phyloP scores from a whole-genome alignment of 805 yeast genomes.

The Kregervanrija fluxuum region DNA sequence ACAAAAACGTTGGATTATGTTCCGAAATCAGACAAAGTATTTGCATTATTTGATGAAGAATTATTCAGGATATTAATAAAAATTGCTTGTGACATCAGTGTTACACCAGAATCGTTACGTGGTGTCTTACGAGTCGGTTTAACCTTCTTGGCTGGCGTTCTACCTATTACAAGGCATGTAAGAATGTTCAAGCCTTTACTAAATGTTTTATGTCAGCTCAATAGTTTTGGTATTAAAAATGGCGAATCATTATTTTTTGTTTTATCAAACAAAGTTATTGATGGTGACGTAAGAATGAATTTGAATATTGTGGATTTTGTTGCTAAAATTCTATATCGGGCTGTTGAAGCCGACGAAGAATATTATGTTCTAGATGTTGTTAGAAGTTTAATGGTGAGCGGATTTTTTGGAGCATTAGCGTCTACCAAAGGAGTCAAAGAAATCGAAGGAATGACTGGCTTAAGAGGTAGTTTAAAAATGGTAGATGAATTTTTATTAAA shows the following conservation, averaged over 20 bases:
- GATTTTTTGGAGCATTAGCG: conserved; percentile 12
- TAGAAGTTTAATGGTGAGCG: conserved; percentile 5
- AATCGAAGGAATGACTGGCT: conserved; percentile 12
- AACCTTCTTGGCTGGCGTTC: conserved; percentile 35
- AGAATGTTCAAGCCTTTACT: conserved; percentile 24
- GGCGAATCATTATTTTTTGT: conserved; percentile 35
- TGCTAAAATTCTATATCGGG: conserved; percentile 35
- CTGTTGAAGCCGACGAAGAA: conserved; percentile 34
- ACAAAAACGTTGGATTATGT: conserved; percentile 44
- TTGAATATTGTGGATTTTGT: conserved; percentile 38
- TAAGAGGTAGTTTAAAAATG: conserved; percentile 11
- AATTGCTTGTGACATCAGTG: conserved; percentile 13
- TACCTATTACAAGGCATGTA: conserved; percentile 27
- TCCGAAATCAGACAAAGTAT: conserved; percentile 26
- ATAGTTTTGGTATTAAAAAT: conserved; percentile 21
- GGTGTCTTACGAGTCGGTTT: conserved; percentile 25
- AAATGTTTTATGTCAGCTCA: conserved; percentile 11
- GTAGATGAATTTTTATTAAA: conserved; percentile 6
- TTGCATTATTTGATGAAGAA: conserved; percentile 15
- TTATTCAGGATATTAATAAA: conserved; percentile 19
- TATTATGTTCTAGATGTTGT: conserved; percentile 8
- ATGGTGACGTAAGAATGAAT: conserved; percentile 37
- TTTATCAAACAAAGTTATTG: conserved; percentile 34
- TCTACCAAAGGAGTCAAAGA: conserved; percentile 21
- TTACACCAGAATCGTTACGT: conserved; percentile 20